Base-by-base conservation (phyloP, 2,329 filamentous ascomycete species). In the Elsinoe perseae region DNA sequence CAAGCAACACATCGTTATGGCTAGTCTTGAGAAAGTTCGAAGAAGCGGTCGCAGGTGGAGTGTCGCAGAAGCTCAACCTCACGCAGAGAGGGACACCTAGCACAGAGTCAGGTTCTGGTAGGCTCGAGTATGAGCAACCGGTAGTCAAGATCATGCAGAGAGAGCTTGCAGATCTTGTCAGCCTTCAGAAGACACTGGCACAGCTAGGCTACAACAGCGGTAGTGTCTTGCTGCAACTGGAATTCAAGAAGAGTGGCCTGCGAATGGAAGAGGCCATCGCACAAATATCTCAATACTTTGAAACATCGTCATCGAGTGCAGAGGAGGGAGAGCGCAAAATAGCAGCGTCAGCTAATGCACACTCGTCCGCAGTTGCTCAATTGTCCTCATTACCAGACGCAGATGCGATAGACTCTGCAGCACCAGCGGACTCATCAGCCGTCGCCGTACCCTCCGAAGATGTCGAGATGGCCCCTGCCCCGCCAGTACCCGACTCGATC, bases 11-110 rank as follows among this genome's bases (percentile, higher is more conserved):
- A 32, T 88, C 89, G 16, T 69, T 98, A 70, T 98, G 93, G 93
- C 81, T 89, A 63, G 77, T 97, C 25, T 69, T 98, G 57, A 85
- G 93, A 58, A 89, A 93, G 67, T 95, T 97, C 62, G 93, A 98
- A 72, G 86, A 86, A 61, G 84, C 81, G 30, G 79, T 81, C 21
- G 80, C 81, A n/a, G 82, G 77, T 50, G 60, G 52, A 52, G 63
- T 46, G 68, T 27, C 61, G 23, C 57, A 64, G 59, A 74, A 88
- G 62, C 69, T 75, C 59, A 96, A 96, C 68, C 81, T 98, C 63
- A 97, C 93, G 0, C 89, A 85, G 12, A 79, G 91, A 59, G 89
- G 85, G 2, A 78, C 86, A n/a, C 85, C 89, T 0, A 78, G 81
- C 59, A 80, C 79, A 14, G 74, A 71, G 34, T 68, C 76, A 4